Percentiles rank a stretch among this genome's conserved stretches.
Conservation (phyloP, 73 alveolate species). For the Tetrahymena malaccensis region DNA sequence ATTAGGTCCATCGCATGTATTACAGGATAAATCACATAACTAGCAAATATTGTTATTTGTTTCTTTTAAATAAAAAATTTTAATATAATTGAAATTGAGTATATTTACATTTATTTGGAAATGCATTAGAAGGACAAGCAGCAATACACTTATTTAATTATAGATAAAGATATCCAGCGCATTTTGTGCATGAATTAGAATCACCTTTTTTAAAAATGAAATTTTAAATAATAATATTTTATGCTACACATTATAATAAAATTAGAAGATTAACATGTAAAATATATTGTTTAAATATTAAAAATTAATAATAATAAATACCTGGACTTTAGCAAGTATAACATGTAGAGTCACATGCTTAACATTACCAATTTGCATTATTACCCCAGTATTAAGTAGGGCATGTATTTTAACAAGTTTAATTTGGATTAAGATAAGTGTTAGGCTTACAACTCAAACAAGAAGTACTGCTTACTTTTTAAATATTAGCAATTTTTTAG, state of each 20-base stretch:
- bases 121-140: background rate
- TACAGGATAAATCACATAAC: background rate
- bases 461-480: background rate
- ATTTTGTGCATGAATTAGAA: background rate
- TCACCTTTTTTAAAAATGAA: background rate
- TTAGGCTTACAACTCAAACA: background rate
- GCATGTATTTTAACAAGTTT: background rate
- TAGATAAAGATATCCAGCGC: background rate
- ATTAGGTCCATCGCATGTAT: background rate
- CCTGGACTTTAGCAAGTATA: background rate
- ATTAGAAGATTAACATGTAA: too few relatives aligned
- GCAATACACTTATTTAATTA: background rate
- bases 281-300: too few relatives aligned
- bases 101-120: background rate
- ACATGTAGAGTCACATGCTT: background rate
- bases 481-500: background rate
- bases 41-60: background rate
- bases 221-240: too few relatives aligned
- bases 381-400: background rate
- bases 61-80: background rate
- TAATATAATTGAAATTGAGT: background rate
- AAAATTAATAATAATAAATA: background rate
- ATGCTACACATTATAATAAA: too few relatives aligned
- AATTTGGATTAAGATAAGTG: background rate
- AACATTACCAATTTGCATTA: background rate